Conservation (phyloP, 2,329 filamentous ascomycete species). For the Chalaropsis ovoidea region DNA sequence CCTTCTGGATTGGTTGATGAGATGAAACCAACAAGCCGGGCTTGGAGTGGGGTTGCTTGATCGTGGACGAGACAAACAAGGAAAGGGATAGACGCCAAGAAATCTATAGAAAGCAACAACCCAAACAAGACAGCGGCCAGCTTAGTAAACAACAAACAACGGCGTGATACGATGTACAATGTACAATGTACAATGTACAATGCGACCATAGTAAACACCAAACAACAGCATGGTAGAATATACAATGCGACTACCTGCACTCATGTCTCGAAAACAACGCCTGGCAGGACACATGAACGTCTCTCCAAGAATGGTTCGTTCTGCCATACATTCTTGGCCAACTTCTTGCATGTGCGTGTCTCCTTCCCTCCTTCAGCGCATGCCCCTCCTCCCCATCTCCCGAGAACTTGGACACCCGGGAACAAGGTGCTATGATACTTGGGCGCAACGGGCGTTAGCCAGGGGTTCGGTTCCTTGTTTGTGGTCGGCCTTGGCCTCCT, state of each 20-base stretch:
- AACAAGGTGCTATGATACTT: background rate
- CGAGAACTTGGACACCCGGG: background rate
- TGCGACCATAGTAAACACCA: background rate
- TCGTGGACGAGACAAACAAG: background rate
- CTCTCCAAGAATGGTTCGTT: background rate
- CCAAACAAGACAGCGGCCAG: background rate
- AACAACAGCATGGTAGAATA: too few species aligned
- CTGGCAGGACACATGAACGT: too few species aligned
- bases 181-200: too few species aligned
- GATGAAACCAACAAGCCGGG: background rate
- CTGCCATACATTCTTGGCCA: background rate
- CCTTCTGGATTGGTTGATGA: background rate
- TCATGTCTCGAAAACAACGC: background rate
- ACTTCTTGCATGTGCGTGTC: too few species aligned
- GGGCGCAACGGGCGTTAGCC: background rate
- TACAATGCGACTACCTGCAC: too few species aligned
- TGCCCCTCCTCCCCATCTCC: background rate
- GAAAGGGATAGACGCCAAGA: background rate
- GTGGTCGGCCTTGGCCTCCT: background rate
- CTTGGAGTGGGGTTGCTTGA: background rate
- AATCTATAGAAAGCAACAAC: conserved; percentile 3
- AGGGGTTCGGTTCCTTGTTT: background rate
- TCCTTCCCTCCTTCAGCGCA: background rate
- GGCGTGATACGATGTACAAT: too few species aligned
- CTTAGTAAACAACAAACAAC: background rate